A percentile compares a stretch with the other conserved stretches of the same genome.
phyloP scores from a whole-genome alignment of 2,329 filamentous ascomycete genomes.

The Torrubiella hemipterigena region DNA sequence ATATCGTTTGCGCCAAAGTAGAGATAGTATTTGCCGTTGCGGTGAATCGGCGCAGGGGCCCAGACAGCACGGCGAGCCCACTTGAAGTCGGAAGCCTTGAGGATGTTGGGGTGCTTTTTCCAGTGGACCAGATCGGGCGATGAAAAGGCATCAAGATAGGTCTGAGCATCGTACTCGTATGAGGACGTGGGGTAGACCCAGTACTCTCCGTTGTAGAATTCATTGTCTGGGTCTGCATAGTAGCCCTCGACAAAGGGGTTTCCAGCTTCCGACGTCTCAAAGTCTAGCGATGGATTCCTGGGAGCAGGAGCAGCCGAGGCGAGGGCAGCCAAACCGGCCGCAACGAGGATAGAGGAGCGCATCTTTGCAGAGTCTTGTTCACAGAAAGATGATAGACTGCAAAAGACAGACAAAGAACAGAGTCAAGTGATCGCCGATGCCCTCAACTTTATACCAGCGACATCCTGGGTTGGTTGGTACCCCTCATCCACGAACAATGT shows the following conservation, averaged over 20 bases:
- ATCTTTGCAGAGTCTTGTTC: too few relatives aligned
- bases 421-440: too few relatives aligned
- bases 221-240: conserved; percentile 39
- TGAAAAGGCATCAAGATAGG: conserved; percentile 38
- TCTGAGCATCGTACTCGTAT: conserved; percentile 30
- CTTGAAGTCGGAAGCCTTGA: conserved; percentile 17
- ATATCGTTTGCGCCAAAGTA: conserved; percentile 39
- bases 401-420: not conserved
- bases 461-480: too few relatives aligned
- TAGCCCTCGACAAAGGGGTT: conserved; percentile 36
- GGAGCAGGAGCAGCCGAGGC: too few relatives aligned
- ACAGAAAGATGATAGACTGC: too few relatives aligned
- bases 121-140: conserved; percentile 34
- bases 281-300: conserved; percentile 15
- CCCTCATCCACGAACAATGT: too few relatives aligned
- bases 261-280: conserved; percentile 26
- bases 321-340: too few relatives aligned
- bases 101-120: conserved; percentile 31
- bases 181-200: conserved; percentile 38
- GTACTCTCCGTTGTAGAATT: conserved; percentile 30
- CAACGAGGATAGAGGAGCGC: not conserved
- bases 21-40: conserved; percentile 33
- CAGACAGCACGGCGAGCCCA: conserved; percentile 34
- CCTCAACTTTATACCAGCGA: too few relatives aligned
- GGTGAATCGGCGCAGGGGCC: conserved; percentile 31